Evolutionary conservation across 2,329 filamentous ascomycete species (phyloP), one percentile per base, ranked within the genome.

Genomic region (Cordyceps farinosa): DNA sequence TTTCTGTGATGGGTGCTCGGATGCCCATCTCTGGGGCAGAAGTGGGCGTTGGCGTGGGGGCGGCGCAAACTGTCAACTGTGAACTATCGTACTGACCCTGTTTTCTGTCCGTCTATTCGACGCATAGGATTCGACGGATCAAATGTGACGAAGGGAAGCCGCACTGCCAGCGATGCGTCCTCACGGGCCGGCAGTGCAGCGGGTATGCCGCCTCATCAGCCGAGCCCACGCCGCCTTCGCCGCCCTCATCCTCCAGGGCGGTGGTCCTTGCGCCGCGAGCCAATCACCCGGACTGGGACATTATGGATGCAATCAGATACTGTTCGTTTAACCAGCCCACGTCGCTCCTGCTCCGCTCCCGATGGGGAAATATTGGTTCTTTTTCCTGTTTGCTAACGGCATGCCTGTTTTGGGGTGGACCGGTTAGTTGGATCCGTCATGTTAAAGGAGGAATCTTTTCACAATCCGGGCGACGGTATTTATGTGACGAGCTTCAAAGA

Each of bases 141-240:
- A 64, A 64, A 55, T 64, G 62, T 9, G 62, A 64, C 27, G 62
- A 64, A 27, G 62, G 36, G 48, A 64, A 64, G 42, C 62, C 62
- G 15, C 45, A 53, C 51, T 64, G 62, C 56, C 38, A 52, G 34
- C 55, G 62, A 59, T 64, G 62, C 45, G 40, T 62, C 15, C 51
- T 62, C 5, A 62, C 59, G 5, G 59, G 59, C 7, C 59, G 59
- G 27, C 50, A 47, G 29, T 62, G 59, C 59, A 62, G 59, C 51
- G 59, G 59, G 17, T 62, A 62, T 53, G 48, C 47, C 55, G 27
- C 22, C 36, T 4, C 36, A 30, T 32, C 56, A 11, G 9, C 44
- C 32, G 38, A 40, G 38, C 38, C 38, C 5, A 17, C 32, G 2
- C 42, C 47, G 22, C 17, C 57, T 27, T 8, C 36, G 17, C 11